A percentile compares a stretch with the other conserved stretches of the same genome.
phyloP scores from a whole-genome alignment of 306 rosid species.

The Herpetospermum pedunculosum region DNA sequence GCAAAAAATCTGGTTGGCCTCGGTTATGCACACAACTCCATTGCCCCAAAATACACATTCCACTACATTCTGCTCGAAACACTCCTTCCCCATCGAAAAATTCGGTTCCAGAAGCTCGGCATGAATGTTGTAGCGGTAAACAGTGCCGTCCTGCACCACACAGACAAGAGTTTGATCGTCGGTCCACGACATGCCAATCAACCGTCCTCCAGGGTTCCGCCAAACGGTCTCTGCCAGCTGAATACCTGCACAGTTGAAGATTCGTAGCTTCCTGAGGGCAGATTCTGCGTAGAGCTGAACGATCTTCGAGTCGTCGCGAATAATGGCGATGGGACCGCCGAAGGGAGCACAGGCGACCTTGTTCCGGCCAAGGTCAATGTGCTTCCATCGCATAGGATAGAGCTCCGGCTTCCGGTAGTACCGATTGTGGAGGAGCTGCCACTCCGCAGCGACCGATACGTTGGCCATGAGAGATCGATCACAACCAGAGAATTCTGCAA shows the following conservation, averaged over 20 bases:
- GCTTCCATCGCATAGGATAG: slow-evolving; percentile 64
- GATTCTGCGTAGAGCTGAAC: slow-evolving; percentile 95
- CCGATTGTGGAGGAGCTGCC: slow-evolving; percentile 95
- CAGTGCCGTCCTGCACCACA: slow-evolving; percentile 85
- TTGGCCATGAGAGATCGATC: slow-evolving; percentile 41
- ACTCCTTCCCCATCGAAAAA: slow-evolving; percentile 70
- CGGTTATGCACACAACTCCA: slow-evolving; percentile 76
- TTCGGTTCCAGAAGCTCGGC: slow-evolving; percentile 56
- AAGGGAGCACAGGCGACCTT: slow-evolving; percentile 87
- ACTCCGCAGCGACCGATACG: slow-evolving; percentile 94
- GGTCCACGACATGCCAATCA: slow-evolving; percentile 74
- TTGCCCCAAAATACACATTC: slow-evolving; percentile 87
- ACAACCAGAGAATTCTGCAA: background rate
- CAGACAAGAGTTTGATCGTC: slow-evolving; percentile 73
- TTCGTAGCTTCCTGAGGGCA: slow-evolving; percentile 87
- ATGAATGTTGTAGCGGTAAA: slow-evolving; percentile 61
- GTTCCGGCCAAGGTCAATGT: slow-evolving; percentile 77
- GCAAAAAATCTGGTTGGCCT: slow-evolving; percentile 47
- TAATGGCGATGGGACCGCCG: slow-evolving; percentile 86
- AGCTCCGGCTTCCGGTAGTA: slow-evolving; percentile 85
- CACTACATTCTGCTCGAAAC: slow-evolving; percentile 74
- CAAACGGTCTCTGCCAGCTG: slow-evolving; percentile 65
- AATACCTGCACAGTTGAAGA: slow-evolving; percentile 66
- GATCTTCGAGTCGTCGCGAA: slow-evolving; percentile 96
- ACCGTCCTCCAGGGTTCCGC: slow-evolving; percentile 77